Evolutionary conservation across 2,329 filamentous ascomycete genomes (phyloP), one percentile per base, ranked within the genome.

Genomic region (Penicillium verrucosum): DNA sequence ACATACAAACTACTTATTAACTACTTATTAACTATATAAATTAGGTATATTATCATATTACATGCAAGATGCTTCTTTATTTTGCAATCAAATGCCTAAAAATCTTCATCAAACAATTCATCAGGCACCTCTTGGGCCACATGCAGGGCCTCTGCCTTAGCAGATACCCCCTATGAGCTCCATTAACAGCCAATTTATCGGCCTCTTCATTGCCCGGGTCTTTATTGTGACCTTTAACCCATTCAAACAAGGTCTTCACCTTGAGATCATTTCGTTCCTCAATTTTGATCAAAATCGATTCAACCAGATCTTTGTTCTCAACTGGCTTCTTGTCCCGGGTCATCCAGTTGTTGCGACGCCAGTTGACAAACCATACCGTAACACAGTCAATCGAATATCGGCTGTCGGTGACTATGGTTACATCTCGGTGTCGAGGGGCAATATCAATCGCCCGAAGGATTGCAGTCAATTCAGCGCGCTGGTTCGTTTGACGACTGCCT

Each of bases 391-490:
- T 96, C 1, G 90, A 83, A 76, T 97, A 97, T 68, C 87, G 86
- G 73, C 89, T 94, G 75, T 99, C 94, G n/a, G 87, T 92, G 70
- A 87, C 83, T 63, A 99, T 95, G 55, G 86, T 82, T 12, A 95
- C 82, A 58, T 85, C 80, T 56, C 89, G 82, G 56, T 87, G 80
- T 16, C 83, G 75, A 0, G 89, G 87, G 2, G 87, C 85, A 44
- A 88, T 83, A 68, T 97, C 86, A 23, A 97, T 80, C 0, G 92
- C 92, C 56, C 92, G 88, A 30, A 90, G 80, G 60, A 97, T 88
- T 8, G 92, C 94, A 25, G 89, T 92, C 57, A 99, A 80, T 77
- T 99, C 94, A n/a, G 93, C 94, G 3, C 94, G 89, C 73, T 97
- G 91, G 71, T 99, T 99, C 0, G 94, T 97, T 75, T 97, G 94